phyloP scores from a whole-genome alignment of 352 stramenopile species.

The Globisporangium spinosum region DNA sequence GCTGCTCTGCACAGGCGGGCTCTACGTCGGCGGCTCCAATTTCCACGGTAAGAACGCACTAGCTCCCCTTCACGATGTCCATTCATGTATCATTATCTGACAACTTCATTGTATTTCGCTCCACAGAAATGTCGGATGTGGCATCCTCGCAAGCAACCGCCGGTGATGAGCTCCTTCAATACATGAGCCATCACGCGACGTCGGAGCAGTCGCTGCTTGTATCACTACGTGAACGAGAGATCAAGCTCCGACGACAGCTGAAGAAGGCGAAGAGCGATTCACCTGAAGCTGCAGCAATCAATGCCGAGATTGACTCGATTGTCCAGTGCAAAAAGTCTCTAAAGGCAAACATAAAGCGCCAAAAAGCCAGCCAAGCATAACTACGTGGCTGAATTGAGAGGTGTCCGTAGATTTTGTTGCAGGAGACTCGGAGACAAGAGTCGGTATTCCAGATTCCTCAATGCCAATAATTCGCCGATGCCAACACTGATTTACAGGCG shows the following conservation, averaged over 20 bases:
- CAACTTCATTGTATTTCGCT: background rate
- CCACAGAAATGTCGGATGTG: conserved; percentile 52
- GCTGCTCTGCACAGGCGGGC: conserved; percentile 64
- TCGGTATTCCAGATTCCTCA: background rate
- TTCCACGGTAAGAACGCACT: conserved; percentile 35
- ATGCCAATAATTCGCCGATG: background rate
- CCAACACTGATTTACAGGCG: background rate
- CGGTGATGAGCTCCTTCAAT: conserved; percentile 19
- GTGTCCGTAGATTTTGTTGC: background rate
- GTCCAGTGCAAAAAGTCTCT: conserved; percentile 49
- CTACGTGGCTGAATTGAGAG: background rate
- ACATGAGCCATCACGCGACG: conserved; percentile 23
- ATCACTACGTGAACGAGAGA: conserved; percentile 51
- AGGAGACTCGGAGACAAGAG: background rate
- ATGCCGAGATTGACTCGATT: conserved; percentile 51
- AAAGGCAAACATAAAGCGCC: conserved; percentile 57
- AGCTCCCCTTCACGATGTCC: background rate
- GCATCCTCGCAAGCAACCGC: conserved; percentile 7
- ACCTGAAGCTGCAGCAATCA: conserved; percentile 30
- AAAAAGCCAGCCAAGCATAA: conserved; percentile 19
- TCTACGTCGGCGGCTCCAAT: conserved; percentile 67
- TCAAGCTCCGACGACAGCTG: conserved; percentile 37
- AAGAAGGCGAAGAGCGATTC: conserved; percentile 25
- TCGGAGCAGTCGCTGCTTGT: conserved; percentile 46
- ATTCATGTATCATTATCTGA: background rate